A percentile compares a stretch with the other conserved stretches of the same genome.
phyloP scores from a whole-genome alignment of 306 rosid species.

The Sindora glabra region DNA sequence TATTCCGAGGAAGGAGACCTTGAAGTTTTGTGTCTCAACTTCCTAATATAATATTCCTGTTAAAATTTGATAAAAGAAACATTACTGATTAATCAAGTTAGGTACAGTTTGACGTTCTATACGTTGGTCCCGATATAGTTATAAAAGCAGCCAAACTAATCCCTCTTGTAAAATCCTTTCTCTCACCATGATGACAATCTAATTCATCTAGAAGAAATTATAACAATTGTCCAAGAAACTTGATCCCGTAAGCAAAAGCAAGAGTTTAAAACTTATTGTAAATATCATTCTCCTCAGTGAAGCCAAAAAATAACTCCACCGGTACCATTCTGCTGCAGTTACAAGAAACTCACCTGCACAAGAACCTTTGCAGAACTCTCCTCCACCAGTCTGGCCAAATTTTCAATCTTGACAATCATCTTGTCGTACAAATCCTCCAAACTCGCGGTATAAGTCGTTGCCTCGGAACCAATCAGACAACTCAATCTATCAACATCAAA shows the following conservation, averaged over 20 bases:
- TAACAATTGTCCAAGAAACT: too few relatives aligned
- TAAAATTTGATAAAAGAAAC: conserved; percentile 1
- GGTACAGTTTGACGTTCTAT: too few relatives aligned
- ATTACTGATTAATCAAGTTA: too few relatives aligned
- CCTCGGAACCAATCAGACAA: conserved; percentile 63
- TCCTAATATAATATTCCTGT: conserved; percentile 77
- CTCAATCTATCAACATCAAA: conserved; percentile 50
- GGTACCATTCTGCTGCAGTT: too few relatives aligned
- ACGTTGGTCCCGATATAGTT: not conserved
- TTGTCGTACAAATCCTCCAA: conserved; percentile 77
- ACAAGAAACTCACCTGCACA: conserved; percentile 75
- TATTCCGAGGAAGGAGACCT: conserved; percentile 47
- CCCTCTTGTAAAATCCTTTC: not conserved
- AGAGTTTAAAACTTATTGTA: too few relatives aligned
- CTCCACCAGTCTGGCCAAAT: conserved; percentile 67
- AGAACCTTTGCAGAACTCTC: conserved; percentile 66
- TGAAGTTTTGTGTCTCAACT: conserved; percentile 55
- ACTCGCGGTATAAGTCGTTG: conserved; percentile 48
- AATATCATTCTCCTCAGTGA: too few relatives aligned
- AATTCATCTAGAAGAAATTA: too few relatives aligned
- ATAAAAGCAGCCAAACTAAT: conserved; percentile 3
- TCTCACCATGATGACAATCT: not conserved
- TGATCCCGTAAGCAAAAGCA: too few relatives aligned
- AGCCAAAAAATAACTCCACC: too few relatives aligned
- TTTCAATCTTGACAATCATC: conserved; percentile 66